A percentile compares a stretch with the other conserved stretches of the same genome.
Conservation (phyloP, 305 asterid genomes). For the Fraxinus sp. region DNA sequence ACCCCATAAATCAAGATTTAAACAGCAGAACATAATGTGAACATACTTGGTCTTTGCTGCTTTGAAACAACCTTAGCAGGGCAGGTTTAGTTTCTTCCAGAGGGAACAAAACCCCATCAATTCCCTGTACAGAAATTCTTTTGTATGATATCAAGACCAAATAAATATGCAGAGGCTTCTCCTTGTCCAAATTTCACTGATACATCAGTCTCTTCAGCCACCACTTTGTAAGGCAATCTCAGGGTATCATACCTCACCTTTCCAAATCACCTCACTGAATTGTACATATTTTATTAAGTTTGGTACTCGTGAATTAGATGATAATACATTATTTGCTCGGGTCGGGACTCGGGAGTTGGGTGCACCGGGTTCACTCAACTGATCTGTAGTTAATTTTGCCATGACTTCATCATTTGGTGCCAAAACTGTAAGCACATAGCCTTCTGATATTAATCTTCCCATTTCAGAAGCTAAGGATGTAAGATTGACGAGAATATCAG, state of each 20-base stretch:
- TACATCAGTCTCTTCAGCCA: constrained; percentile 86
- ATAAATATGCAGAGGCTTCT: constrained; percentile 72
- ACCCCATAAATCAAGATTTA: background rate
- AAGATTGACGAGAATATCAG: constrained; percentile 72
- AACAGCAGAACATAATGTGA: constrained; percentile 19
- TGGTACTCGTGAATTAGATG: constrained; percentile 86
- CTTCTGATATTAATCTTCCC: constrained; percentile 87
- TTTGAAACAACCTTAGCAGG: constrained; percentile 51
- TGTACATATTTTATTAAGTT: constrained; percentile 91
- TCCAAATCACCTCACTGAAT: constrained; percentile 79
- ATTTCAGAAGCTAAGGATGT: constrained; percentile 85
- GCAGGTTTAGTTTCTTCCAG: constrained; percentile 48
- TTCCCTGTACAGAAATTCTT: constrained; percentile 91
- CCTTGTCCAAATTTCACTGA: constrained; percentile 78
- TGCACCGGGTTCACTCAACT: constrained; percentile 85
- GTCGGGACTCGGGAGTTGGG: constrained; percentile 17
- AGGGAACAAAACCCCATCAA: constrained; percentile 75
- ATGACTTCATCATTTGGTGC: constrained; percentile 92
- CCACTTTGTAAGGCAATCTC: constrained; percentile 72
- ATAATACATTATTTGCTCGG: constrained; percentile 85
- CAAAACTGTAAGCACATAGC: constrained; percentile 71
- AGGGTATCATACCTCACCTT: constrained; percentile 72
- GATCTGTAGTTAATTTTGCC: constrained; percentile 88
- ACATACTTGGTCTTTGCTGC: constrained; percentile 59
- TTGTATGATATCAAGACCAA: constrained; percentile 89